phyloP scores from a whole-genome alignment of 805 yeast genomes.

The Tetrapisispora namnaoensis region DNA sequence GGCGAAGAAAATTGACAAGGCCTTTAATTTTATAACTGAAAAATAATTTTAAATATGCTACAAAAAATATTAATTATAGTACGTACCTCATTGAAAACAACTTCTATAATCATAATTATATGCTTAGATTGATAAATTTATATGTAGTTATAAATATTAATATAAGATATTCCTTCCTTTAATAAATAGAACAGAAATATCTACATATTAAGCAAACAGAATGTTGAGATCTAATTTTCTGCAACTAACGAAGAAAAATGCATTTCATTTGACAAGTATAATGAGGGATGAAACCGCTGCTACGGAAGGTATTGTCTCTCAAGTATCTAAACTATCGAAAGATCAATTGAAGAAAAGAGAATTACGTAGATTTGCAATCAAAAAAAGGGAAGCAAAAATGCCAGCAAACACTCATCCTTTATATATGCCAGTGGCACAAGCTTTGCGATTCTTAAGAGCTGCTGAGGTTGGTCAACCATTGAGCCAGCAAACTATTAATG shows the following conservation, averaged over 20 bases:
- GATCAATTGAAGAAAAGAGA: constrained; percentile 30
- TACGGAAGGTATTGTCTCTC: constrained; percentile 3
- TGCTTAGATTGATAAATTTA: no score
- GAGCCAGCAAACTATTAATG: constrained; percentile 57
- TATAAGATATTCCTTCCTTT: no score
- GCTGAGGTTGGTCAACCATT: constrained; percentile 81
- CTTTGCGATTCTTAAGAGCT: constrained; percentile 74
- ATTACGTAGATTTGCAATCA: constrained; percentile 29
- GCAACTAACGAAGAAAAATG: constrained; percentile 5
- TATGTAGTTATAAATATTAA: neutral
- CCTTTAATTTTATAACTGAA: no score
- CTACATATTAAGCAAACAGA: neutral
- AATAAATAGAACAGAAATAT: no score
- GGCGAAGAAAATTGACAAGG: no score
- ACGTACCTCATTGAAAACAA: neutral
- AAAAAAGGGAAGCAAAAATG: constrained; percentile 31
- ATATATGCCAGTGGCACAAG: constrained; percentile 61
- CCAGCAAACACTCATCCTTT: constrained; percentile 46
- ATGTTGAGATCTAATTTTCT: constrained; percentile 2
- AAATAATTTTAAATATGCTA: no score
- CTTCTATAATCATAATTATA: no score
- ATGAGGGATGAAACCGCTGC: constrained; percentile 7
- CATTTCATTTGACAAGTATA: constrained; percentile 7
- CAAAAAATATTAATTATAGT: no score
- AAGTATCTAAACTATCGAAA: constrained; percentile 15